Evolutionary conservation across 345 rosid genomes (phyloP), one percentile per base, ranked within the genome.

Genomic region (Eucalyptus curtisii): DNA sequence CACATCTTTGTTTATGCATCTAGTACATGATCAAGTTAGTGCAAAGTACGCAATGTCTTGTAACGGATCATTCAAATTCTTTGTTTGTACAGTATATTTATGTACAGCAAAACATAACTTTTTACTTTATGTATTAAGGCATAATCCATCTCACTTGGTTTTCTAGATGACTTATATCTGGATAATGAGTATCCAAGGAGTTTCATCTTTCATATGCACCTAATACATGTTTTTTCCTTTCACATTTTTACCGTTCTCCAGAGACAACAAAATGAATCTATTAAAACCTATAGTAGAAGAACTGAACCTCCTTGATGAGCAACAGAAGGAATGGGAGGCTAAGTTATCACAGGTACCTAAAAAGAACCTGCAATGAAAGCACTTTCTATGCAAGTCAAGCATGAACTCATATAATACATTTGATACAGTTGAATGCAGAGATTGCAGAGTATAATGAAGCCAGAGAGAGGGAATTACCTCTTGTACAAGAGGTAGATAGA

Each of bases 351-450:
- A 95, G 99, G 99, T 96, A 93, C 91, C 14, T 20, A 47, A 57
- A 33, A 49, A 19, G 86, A 25, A 8, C 53, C 30, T 59, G 84
- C 71, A 64, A 59, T 79, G 22, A 61, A 30, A 88, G 49, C 81
- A 55, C 57, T 84, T 57, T 11, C 30, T 10, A 79, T 92, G 91
- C 89, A 57, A 81, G 57, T 81, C 20, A 4, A 44, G 50, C 8
- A 66, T 33, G 37, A 50, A 37, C n/a, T 55, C 40, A 8, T 71
- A 57, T 22, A 9, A 49, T 71, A 92, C 30, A 40, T 88, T 79
- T 88, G 91, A 88, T 92, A 90, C 91, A 98, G 99, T 88, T 96
- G 93, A 94, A 95, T 91, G 97, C 92, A 88, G 99, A 95, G 93
- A 92, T 97, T 87, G 95, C 91, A 24, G 94, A 93, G 33, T 93